phyloP scores from a whole-genome alignment of 257 asterid genomes.

The Capsicum chinense region DNA sequence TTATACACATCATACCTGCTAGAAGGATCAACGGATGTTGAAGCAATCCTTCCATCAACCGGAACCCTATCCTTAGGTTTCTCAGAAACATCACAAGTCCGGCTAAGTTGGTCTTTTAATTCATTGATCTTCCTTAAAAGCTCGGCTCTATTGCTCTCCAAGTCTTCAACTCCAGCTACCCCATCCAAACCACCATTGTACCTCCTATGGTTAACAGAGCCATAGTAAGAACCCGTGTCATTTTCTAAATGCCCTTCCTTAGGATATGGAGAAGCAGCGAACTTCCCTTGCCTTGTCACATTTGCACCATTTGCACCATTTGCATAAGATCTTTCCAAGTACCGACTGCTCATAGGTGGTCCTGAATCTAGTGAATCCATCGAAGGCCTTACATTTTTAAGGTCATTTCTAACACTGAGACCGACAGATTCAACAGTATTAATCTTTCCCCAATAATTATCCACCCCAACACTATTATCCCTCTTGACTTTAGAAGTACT shows the following conservation, averaged over 20 bases:
- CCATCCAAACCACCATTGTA: conserved; percentile 57
- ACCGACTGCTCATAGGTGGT: conserved; percentile 45
- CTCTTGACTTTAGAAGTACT: conserved; percentile 37
- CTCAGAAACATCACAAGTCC: conserved; percentile 62
- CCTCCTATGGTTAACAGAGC: conserved; percentile 50
- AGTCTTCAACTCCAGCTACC: conserved; percentile 53
- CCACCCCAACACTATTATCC: conserved; percentile 42
- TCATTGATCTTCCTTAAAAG: conserved; percentile 82
- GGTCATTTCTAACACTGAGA: conserved; percentile 38
- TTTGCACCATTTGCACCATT: conserved; percentile 43
- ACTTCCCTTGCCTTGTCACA: conserved; percentile 49
- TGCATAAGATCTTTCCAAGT: conserved; percentile 35
- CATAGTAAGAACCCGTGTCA: conserved; percentile 51
- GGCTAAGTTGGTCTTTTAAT: conserved; percentile 68
- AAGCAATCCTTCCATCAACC: conserved; percentile 45
- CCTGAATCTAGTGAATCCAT: conserved; percentile 53
- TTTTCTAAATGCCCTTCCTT: conserved; percentile 68
- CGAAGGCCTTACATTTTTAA: conserved; percentile 47
- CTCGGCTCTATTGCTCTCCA: conserved; percentile 78
- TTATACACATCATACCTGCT: conserved; percentile 45
- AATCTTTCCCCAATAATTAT: conserved; percentile 39
- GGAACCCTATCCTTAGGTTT: conserved; percentile 55
- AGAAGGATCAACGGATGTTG: conserved; percentile 52
- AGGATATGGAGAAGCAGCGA: conserved; percentile 44
- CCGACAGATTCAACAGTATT: conserved; percentile 46